Base-by-base conservation (phyloP, 2,329 filamentous ascomycete genomes). In the Fusarium incarnatum region DNA sequence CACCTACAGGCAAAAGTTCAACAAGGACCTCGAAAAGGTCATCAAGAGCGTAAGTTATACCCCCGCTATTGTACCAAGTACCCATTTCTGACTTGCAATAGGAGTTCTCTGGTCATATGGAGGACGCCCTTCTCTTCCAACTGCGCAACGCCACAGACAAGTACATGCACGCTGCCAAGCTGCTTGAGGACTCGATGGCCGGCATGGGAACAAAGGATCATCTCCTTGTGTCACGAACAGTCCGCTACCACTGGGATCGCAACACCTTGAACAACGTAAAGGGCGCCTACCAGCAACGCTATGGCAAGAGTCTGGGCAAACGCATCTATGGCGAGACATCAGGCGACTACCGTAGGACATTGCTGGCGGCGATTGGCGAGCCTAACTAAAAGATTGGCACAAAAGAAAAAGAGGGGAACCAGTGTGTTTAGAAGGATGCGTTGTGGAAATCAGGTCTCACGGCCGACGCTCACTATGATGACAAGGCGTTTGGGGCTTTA, bases 91-190 rank as follows among this genome's bases (percentile, higher is more conserved):
- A 62, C 30, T 20, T 25, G 25, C 6, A 62, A 11, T 64, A 90
- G 82, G 90, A 96, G 75, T 98, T 98, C 81, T 92, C 91, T 0
- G 95, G 95, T 1, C 95, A 98, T 78, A 98, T 98, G 94, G 86
- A 94, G 78, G 88, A 93, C 18, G 94, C 94, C 0, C 86, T 98
- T 1, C 81, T 96, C 27, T 90, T 89, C 77, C 94, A 97, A 79
- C 83, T 98, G n/a, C 87, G 87, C 13, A 85, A 91, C 15, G 95
- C 92, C 5, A 83, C 88, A 8, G 94, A 98, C 80, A 93, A 91
- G 71, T 93, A 93, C 62, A 91, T 93, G 85, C 91, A 94, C 70
- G 94, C 97, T 74, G 96, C 94, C 1, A 83, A 87, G 23, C 83
- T 93, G 7, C 85, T 98, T n/a, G 94, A 98, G 77, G 92, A 92